Conservation (phyloP, 1,139 yeast species). For the Taphrina deformans region DNA sequence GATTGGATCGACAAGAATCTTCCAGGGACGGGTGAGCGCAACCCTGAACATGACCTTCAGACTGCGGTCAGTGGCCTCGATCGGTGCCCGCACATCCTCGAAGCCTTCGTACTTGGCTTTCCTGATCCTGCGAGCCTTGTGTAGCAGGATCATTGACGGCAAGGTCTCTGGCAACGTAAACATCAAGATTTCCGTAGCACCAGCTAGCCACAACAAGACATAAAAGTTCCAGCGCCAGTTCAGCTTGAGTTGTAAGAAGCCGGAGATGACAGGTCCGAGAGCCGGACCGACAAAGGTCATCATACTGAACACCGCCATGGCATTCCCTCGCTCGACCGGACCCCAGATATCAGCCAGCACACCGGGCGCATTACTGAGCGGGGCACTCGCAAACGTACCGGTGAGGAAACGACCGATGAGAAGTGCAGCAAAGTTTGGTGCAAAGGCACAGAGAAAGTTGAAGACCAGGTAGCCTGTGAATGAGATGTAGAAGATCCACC, state of each 20-base stretch:
- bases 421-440: slow-evolving; percentile 78
- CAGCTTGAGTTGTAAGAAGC: slow-evolving; percentile 54
- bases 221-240: slow-evolving; percentile 65
- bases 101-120: slow-evolving; percentile 54
- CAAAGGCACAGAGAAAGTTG: slow-evolving; percentile 85
- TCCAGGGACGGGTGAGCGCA: slow-evolving; percentile 57
- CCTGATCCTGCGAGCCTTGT: slow-evolving; percentile 52
- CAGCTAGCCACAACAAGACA: slow-evolving; percentile 58
- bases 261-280: slow-evolving; percentile 61
- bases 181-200: slow-evolving; percentile 52
- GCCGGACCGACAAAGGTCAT: slow-evolving; percentile 66
- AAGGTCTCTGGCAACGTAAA: slow-evolving; percentile 58
- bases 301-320: slow-evolving; percentile 60
- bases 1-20: slow-evolving; percentile 59
- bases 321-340: slow-evolving; percentile 55
- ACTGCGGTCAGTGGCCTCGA: slow-evolving; percentile 44
- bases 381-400: slow-evolving; percentile 84
- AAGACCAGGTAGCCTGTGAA: slow-evolving; percentile 71
- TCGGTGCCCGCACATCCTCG: slow-evolving; percentile 57
- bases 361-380: slow-evolving; percentile 79
- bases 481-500: slow-evolving; percentile 77
- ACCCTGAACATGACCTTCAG: slow-evolving; percentile 22
- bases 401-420: slow-evolving; percentile 79
- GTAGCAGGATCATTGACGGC: slow-evolving; percentile 55
- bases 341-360: slow-evolving; percentile 63